Base-by-base conservation (phyloP, 2,329 filamentous ascomycete species). In the Monilinia laxa region DNA sequence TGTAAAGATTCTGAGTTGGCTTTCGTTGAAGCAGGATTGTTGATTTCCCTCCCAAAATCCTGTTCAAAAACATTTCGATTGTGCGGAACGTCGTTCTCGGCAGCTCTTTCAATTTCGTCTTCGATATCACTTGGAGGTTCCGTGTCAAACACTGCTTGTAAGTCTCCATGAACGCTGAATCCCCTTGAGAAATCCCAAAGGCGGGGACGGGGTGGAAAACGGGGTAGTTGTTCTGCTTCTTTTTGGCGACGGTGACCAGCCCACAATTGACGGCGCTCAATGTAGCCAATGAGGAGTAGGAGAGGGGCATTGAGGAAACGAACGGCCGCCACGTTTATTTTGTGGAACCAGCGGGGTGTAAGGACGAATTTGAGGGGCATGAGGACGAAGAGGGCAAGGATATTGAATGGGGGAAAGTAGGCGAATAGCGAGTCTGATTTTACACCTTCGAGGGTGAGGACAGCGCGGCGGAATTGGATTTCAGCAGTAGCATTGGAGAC, bases 331-430 rank as follows among this genome's bases (percentile, higher is more conserved):
- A 96, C 91, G 75, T 96, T 93, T 73, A 94, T 90, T 78, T 94
- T 95, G 81, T 96, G 92, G 75, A 95, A 95, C 91, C 91, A 94
- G 55, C 92, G 87, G 0, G 90, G 87, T n/a, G 87, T 87, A 47
- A 92, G 81, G n/a, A 91, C 72, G 73, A 91, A 91, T 73, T 92
- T 93, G 68, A 95, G 83, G 0, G 92, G 92, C 2, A 94, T 82
- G 20, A 95, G 82, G 38, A 93, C 76, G 68, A 91, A 79, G 38
- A 95, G 82, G 28, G 92, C 92, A 25, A 93, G 78, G 68, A 96
- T 86, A 74, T 96, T 96, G 79, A 95, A 92, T 0, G 92, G 92
- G 0, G 92, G 91, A 54, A 90, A 87, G 49, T 74, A 75, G 1
- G 74, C 71, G 45, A 75, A 75, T n/a, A 95, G 86, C 14, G 91